A percentile compares a stretch with the other conserved stretches of the same genome.
Conservation (phyloP, 2,329 filamentous ascomycete genomes). For the Dactylellina cionopaga region DNA sequence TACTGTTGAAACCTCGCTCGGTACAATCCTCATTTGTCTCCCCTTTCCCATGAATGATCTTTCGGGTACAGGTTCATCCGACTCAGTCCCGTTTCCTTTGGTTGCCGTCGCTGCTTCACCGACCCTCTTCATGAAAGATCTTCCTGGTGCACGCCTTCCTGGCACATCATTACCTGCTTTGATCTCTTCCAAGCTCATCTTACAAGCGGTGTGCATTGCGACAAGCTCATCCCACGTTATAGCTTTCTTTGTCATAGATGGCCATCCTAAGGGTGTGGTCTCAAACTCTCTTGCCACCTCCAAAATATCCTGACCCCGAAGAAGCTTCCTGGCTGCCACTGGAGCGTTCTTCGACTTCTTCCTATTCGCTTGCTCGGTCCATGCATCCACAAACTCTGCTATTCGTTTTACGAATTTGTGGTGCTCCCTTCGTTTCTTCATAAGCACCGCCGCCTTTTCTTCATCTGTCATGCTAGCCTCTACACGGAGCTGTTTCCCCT, state of each 20-base stretch:
- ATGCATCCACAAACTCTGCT: slow-evolving; percentile 5
- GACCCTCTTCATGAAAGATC: background rate
- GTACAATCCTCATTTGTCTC: background rate
- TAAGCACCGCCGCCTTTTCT: slow-evolving; percentile 1
- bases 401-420: slow-evolving; percentile 1
- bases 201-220: slow-evolving; percentile 11
- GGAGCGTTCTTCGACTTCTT: background rate
- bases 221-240: slow-evolving; percentile 13
- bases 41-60: background rate
- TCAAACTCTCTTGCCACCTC: slow-evolving; percentile 1
- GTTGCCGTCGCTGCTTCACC: background rate
- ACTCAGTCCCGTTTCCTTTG: no score
- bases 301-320: slow-evolving; percentile 1
- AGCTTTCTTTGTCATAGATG: slow-evolving; percentile 19
- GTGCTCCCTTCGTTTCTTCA: slow-evolving; percentile 13
- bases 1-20: background rate
- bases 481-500: slow-evolving; percentile 16
- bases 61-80: no score
- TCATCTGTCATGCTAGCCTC: slow-evolving; percentile 10
- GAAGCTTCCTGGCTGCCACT: background rate
- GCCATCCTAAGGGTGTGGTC: slow-evolving; percentile 30
- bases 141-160: background rate
- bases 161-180: background rate
- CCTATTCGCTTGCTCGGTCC: background rate
- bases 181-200: slow-evolving; percentile 4